Evolutionary conservation across 768 basidiomycete genomes (phyloP), one percentile per base, ranked within the genome.

Genomic region (Filobasidium wieringae): DNA sequence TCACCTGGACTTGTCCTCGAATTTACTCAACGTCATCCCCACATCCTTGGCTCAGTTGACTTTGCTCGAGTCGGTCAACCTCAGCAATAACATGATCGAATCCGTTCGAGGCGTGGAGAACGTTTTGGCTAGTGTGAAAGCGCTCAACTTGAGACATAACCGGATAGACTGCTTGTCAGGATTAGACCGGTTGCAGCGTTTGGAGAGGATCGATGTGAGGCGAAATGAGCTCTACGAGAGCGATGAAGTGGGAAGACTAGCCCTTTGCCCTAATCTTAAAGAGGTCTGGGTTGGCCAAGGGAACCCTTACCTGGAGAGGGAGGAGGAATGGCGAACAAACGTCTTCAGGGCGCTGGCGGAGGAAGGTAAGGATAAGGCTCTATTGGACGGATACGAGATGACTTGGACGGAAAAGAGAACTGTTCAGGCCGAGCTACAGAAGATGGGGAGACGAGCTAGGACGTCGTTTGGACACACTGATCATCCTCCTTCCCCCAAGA

Each of bases 31-130:
- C 39, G 86, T 88, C 30, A 80, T 92, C n/a, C 90, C 90, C 0
- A 72, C 84, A 1, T 86, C 84, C 22, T 79, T 93, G 31, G 80
- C 82, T 15, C 69, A 77, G 5, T 80, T 99, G 24, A 81, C 84
- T 67, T 86, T 84, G 62, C 85, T 99, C 53, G 74, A 82, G 54
- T 87, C 86, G n/a, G 84, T 99, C 65, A 92, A 95, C 74, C 81
- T 99, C n/a, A 80, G 87, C 15, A 86, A 92, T 73, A 99, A 99
- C 76, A 88, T 99, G 82, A 90, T 99, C 64, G 90, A 93, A n/a
- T 91, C 92, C 17, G 85, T 97, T 17, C 80, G 91, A 4, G 86
- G 87, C 29, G 87, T 95, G 58, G 87, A 90, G 68, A 80, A 80
- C 34, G 81, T 83, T 53, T 79, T 96, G 34, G 88, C 87, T 1